phyloP scores from a whole-genome alignment of 495 filamentous ascomycete genomes.

The Cetradonia linearis region DNA sequence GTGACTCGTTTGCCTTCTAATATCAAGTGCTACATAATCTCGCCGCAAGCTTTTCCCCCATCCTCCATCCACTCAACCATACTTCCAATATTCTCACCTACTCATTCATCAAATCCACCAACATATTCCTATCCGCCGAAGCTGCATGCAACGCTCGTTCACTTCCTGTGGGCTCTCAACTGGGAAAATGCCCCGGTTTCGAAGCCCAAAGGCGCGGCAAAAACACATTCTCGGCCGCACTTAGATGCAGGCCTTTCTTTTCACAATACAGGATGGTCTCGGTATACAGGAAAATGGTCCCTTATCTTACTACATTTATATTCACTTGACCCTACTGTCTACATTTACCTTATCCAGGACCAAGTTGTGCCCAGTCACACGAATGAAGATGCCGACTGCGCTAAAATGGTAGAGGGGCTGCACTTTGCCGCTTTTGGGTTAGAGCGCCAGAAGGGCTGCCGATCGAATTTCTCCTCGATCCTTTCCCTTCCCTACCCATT shows the following conservation, averaged over 20 bases:
- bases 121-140: neutral
- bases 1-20: constrained; percentile 1
- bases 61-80: neutral
- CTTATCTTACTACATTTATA: neutral
- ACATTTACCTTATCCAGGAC: constrained; percentile 2
- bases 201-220: constrained; percentile 9
- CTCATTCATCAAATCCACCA: neutral
- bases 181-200: neutral
- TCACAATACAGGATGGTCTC: neutral
- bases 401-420: constrained; percentile 5
- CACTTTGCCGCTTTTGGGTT: neutral
- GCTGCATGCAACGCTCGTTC: neutral
- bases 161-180: neutral
- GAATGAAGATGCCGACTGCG: neutral
- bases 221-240: neutral
- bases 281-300: neutral
- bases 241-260: neutral
- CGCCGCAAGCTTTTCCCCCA: neutral
- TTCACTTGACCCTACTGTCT: neutral
- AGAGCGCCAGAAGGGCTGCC: constrained; percentile 11
- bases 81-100: neutral
- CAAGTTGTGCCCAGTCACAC: too few species aligned
- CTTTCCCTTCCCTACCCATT: constrained; percentile 9
- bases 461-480: constrained; percentile 17
- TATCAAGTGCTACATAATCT: constrained; percentile 2